These are phyloP conservation scores for Cladophialophora chaetospira DNA, from an alignment of 2,329 filamentous ascomycete genomes.

Conservation along the genomic window DNA sequence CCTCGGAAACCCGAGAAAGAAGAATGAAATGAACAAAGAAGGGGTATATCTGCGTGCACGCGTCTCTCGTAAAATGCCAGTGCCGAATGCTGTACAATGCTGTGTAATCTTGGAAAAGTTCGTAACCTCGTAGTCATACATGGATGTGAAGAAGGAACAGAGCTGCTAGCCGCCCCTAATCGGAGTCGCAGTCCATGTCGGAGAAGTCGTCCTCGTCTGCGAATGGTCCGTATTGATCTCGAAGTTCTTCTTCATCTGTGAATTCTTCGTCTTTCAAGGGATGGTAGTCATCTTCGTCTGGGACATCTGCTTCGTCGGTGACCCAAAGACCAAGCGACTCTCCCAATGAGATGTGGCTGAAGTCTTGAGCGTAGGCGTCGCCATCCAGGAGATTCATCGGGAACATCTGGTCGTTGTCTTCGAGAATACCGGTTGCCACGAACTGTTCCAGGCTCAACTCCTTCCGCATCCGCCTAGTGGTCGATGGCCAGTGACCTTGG, in stretches of 20 bases:
- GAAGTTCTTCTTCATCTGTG: constrained; percentile 24
- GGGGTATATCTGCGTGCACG: constrained; percentile 23
- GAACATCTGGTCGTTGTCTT: constrained; percentile 27
- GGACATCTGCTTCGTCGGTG: constrained; percentile 11
- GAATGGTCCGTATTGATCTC: constrained; percentile 25
- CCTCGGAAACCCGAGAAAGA: constrained; percentile 8
- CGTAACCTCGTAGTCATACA: constrained; percentile 24
- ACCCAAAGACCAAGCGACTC: constrained; percentile 27
- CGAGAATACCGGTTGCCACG: constrained; percentile 24
- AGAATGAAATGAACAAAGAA: constrained; percentile 10
- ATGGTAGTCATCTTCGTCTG: constrained; percentile 20
- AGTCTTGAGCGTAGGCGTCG: constrained; percentile 21
- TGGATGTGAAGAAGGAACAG: background rate
- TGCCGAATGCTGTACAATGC: constrained; percentile 22
- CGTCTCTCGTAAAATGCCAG: constrained; percentile 28
- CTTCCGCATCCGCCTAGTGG: constrained; percentile 25
- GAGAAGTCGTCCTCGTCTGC: constrained; percentile 17
- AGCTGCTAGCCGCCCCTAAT: constrained; percentile 7
- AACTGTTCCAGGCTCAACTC: constrained; percentile 23
- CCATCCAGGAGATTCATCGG: constrained; percentile 27
- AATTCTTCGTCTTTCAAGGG: constrained; percentile 25
- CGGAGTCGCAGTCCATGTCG: constrained; percentile 26
- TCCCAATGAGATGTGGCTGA: constrained; percentile 17
- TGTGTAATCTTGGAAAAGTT: constrained; percentile 6
- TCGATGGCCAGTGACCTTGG: constrained; percentile 22